Evolutionary conservation across 331 rosid species (phyloP), one percentile per base, ranked within the genome.

Genomic region (Cydonia oblonga): DNA sequence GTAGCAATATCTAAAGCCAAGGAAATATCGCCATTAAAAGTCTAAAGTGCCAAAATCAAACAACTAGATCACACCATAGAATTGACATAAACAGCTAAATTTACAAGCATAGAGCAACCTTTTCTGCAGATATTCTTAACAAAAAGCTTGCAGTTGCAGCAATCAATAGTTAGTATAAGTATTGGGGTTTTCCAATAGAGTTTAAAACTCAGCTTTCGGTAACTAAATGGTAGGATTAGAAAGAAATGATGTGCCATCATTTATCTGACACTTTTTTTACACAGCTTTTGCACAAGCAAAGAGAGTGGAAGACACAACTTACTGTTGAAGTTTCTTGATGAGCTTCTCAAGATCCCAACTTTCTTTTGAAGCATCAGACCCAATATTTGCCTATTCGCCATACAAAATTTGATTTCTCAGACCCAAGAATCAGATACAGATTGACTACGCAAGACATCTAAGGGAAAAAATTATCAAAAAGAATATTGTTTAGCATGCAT

Each of bases 291-390:
- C 51, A 69, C 73, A 76, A 77, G 69, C 35, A 70, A 23, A 56
- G 46, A 35, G 12, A 73, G 75, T 32, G 52, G 74, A 79, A 26
- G 28, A 26, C 28, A 26, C 1, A 26, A 26, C 28, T 26, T 26
- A n/a, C 98, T 91, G 98, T 88, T 89, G 91, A 79, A 93, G 76
- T 86, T 93, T 93, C 46, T 97, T 91, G 66, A 89, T 85, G 71
- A 93, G 92, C 83, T 89, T 91, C 70, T 86, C 96, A 35, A 93
- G 89, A 85, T 93, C 96, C 98, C 98, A 93, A 86, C 86, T 86
- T 66, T 93, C 98, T 74, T 76, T 88, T 32, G 91, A 82, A 86
- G 92, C 66, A 79, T 87, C 98, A 40, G 92, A 79, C 75, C 98
- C 96, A 83, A 93, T 81, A 82, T 93, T 93, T 70, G 97, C 98